Conservation (phyloP, 305 asterid species). For the Striga hermonthica region DNA sequence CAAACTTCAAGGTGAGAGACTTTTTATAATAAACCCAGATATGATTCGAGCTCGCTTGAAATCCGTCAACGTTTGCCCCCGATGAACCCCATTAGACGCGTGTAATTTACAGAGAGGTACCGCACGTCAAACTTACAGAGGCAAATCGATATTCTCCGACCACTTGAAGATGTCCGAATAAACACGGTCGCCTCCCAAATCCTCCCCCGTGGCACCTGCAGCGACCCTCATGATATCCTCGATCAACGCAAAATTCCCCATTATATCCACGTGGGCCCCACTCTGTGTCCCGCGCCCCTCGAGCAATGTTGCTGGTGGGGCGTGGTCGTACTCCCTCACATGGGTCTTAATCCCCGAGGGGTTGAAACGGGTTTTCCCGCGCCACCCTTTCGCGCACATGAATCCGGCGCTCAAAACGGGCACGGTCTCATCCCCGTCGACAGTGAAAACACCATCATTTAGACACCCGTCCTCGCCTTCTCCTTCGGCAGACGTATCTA, state of each 20-base stretch:
- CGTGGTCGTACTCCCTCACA: slow-evolving; percentile 67
- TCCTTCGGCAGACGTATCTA: slow-evolving; percentile 66
- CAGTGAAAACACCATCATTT: slow-evolving; percentile 56
- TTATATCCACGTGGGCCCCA: slow-evolving; percentile 82
- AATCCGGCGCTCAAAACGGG: slow-evolving; percentile 77
- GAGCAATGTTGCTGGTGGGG: slow-evolving; percentile 71
- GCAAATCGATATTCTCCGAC: slow-evolving; percentile 63
- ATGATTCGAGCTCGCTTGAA: too few species aligned
- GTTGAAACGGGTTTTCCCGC: slow-evolving; percentile 74
- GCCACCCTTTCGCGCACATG: slow-evolving; percentile 90
- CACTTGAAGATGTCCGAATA: slow-evolving; percentile 70
- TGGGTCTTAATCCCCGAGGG: slow-evolving; percentile 67
- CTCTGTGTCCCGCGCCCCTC: slow-evolving; percentile 95
- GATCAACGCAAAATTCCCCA: slow-evolving; percentile 82
- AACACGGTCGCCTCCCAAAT: slow-evolving; percentile 74
- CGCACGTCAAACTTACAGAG: slow-evolving; percentile 33
- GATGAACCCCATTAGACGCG: too few species aligned
- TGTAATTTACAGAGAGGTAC: too few species aligned
- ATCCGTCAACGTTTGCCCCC: too few species aligned
- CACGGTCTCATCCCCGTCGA: slow-evolving; percentile 87
- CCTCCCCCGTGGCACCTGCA: slow-evolving; percentile 73
- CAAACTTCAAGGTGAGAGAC: too few species aligned
- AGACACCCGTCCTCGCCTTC: slow-evolving; percentile 50
- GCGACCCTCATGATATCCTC: slow-evolving; percentile 79
- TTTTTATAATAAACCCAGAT: too few species aligned